Base-by-base conservation (phyloP, 768 basidiomycete genomes). In the Lentinula raphanica region DNA sequence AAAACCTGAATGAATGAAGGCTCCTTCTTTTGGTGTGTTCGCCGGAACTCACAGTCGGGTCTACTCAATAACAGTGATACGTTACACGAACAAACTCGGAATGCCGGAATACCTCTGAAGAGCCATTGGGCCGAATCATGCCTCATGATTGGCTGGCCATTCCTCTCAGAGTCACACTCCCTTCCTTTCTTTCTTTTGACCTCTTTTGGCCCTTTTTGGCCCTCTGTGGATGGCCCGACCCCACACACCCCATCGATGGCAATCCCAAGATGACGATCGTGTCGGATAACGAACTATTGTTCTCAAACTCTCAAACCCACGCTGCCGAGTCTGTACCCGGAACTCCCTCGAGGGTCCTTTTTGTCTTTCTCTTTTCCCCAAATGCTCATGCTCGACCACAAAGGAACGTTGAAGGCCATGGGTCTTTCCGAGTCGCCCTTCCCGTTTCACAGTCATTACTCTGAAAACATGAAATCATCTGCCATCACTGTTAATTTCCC, bases 21-120 rank as follows among this genome's bases (percentile, higher is more conserved):
- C 46, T 50, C 49, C 32, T 42, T 57, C 62, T 12, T 46, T 39
- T 38, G 50, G 27, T 55, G 19, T 25, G 19, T 25, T 19, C n/a
- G 28, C 59, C 28, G 40, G 27, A 48, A 42, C 32, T 23, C 44
- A 49, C 21, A 21, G 32, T 35, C 32, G 32, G 32, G n/a, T n/a
- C n/a, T n/a, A n/a, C n/a, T n/a, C n/a, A n/a, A n/a, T n/a, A n/a
- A n/a, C n/a, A n/a, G n/a, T n/a, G n/a, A n/a, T 29, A 21, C 8
- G n/a, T 21, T 35, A 49, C 31, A 35, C 27, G 3, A 49, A 21
- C n/a, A n/a, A n/a, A n/a, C n/a, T 28, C 28, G 27, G 28, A 35
- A 45, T 49, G 48, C 27, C 28, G 27, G 32, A n/a, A 49, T 35
- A 29, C 48, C 15, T 35, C 27, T n/a, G n/a, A n/a, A n/a, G n/a